Evolutionary conservation across 768 basidiomycete species (phyloP).

Genomic region (Rhodotorula paludigena): DNA sequence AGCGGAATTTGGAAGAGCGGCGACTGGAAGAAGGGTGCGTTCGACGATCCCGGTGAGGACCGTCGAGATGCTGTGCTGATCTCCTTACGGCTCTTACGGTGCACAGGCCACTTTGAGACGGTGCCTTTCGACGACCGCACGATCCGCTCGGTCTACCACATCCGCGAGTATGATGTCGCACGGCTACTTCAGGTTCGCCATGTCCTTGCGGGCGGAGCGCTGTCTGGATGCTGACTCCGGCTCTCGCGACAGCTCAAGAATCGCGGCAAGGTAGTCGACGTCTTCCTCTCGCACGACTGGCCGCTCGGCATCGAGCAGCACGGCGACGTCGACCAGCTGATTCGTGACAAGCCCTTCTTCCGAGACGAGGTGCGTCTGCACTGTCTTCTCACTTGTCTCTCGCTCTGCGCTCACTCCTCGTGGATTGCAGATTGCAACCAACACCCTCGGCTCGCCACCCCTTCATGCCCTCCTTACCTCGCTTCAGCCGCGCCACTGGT

Average conservation of each 20-base stretch:
- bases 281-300: conserved; percentile 98
- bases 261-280: conserved; percentile 49
- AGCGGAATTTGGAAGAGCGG: conserved; percentile 83
- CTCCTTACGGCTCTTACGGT: background rate
- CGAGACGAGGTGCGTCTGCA: conserved; percentile 53
- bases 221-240: background rate
- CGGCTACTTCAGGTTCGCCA: conserved; percentile 59
- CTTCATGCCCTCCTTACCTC: conserved; percentile 68
- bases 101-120: conserved; percentile 64
- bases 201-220: no score
- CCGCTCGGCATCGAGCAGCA: conserved; percentile 76
- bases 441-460: conserved; percentile 78
- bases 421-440: conserved; percentile 52
- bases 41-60: background rate
- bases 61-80: background rate
- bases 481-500: conserved; percentile 81
- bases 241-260: conserved; percentile 21
- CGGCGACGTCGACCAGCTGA: conserved; percentile 62
- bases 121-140: conserved; percentile 70
- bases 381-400: background rate
- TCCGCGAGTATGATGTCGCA: conserved; percentile 74
- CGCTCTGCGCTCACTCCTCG: background rate
- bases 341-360: conserved; percentile 75
- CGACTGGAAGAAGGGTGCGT: conserved; percentile 63
- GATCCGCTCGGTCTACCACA: conserved; percentile 82